phyloP scores from a whole-genome alignment of 2,329 filamentous ascomycete genomes.

The Teratosphaeriaceae sp. region DNA sequence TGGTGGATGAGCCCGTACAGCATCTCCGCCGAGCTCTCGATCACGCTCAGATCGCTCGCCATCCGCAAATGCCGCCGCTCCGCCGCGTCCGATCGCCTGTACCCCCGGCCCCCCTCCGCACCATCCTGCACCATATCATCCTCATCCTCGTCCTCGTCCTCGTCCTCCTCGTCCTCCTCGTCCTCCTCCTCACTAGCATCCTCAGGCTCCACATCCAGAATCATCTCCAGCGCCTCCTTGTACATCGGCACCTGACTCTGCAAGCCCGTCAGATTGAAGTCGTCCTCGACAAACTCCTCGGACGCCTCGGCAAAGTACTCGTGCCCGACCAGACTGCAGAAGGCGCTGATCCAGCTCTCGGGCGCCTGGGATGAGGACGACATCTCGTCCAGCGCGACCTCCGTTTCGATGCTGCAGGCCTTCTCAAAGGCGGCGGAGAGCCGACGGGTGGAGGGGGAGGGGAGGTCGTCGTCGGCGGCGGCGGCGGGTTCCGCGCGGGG shows the following conservation, averaged over 20 bases:
- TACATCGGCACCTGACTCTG: conserved; percentile 97
- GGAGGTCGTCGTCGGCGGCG: background rate
- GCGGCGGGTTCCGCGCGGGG: background rate
- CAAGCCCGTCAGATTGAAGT: conserved; percentile 95
- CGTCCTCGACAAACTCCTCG: conserved; percentile 99
- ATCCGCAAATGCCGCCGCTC: conserved; percentile 78
- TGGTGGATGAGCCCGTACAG: conserved; percentile 98
- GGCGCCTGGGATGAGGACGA: conserved; percentile 52
- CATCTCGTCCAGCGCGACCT: conserved; percentile 35
- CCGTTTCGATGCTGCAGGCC: conserved; percentile 20
- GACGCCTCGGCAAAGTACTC: conserved; percentile 99
- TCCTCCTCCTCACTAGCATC: conserved; percentile 85
- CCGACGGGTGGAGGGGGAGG: conserved; percentile 6
- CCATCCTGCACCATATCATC: conserved; percentile 23
- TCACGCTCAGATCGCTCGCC: conserved; percentile 87
- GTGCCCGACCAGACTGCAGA: conserved; percentile 90
- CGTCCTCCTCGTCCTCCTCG: conserved; percentile 55
- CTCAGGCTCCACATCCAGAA: conserved; percentile 94
- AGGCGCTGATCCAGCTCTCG: conserved; percentile 97
- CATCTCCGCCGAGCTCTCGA: conserved; percentile 96
- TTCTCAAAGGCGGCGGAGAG: conserved; percentile 25
- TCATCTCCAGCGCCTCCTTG: conserved; percentile 99
- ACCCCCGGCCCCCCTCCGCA: conserved; percentile 33
- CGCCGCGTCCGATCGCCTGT: conserved; percentile 34
- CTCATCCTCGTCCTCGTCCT: conserved; percentile 51